Conservation (phyloP, 2,329 filamentous ascomycete species). For the Talaromyces marneffei region DNA sequence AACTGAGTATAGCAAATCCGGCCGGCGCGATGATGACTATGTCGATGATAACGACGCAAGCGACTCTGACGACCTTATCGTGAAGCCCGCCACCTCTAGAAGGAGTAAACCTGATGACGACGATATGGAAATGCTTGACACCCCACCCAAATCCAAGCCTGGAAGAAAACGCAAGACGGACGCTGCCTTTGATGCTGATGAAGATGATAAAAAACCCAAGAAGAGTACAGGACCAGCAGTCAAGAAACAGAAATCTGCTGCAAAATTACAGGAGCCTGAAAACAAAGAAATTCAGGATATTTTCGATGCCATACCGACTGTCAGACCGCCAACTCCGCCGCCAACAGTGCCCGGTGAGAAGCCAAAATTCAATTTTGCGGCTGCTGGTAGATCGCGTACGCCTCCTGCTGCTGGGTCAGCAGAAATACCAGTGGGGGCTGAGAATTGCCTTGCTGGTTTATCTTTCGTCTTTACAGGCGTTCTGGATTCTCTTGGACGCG, state of each 20-base stretch:
- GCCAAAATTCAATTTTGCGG: slow-evolving; percentile 75
- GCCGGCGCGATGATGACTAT: slow-evolving; percentile 61
- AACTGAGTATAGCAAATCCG: slow-evolving; percentile 60
- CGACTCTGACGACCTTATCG: slow-evolving; percentile 59
- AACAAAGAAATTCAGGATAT: slow-evolving; percentile 73
- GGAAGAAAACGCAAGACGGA: slow-evolving; percentile 54
- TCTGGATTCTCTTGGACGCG: slow-evolving; percentile 70
- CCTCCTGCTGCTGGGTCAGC: slow-evolving; percentile 58
- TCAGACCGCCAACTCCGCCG: slow-evolving; percentile 79
- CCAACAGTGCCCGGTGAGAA: slow-evolving; percentile 55
- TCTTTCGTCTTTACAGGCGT: slow-evolving; percentile 95
- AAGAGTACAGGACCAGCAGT: slow-evolving; percentile 31
- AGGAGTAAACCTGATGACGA: slow-evolving; percentile 32
- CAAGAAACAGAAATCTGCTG: slow-evolving; percentile 31
- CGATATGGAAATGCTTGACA: slow-evolving; percentile 50
- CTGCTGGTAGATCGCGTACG: slow-evolving; percentile 53
- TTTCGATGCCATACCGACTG: slow-evolving; percentile 76
- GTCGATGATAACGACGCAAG: slow-evolving; percentile 59
- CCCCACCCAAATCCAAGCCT: slow-evolving; percentile 40
- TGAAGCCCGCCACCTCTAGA: slow-evolving; percentile 54
- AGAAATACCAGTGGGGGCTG: slow-evolving; percentile 74
- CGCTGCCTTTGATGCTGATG: slow-evolving; percentile 47
- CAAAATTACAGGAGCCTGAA: slow-evolving; percentile 50
- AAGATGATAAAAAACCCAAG: slow-evolving; percentile 52
- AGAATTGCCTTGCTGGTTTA: slow-evolving; percentile 84